These are phyloP conservation scores for Clitocybe nebularis DNA, from an alignment of 1,284 basidiomycete species.

Conservation along the genomic window DNA sequence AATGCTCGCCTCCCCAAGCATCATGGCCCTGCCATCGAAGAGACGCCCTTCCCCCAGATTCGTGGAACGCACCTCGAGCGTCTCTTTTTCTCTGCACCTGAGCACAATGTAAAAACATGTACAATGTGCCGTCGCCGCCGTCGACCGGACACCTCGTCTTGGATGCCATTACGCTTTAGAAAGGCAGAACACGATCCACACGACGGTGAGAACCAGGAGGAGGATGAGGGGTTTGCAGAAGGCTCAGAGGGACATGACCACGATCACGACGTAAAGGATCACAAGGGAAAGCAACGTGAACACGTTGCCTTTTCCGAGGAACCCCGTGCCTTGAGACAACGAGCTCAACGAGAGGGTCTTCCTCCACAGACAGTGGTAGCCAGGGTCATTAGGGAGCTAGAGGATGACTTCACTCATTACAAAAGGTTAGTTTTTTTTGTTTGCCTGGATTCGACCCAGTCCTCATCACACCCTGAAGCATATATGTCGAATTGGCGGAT, in stretches of 20 bases:
- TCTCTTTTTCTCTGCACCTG: constrained; percentile 76
- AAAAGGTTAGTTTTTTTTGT: constrained; percentile 57
- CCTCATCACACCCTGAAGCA: constrained; percentile 41
- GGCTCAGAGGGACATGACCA: constrained; percentile 31
- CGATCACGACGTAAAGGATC: constrained; percentile 6
- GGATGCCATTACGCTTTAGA: constrained; percentile 24
- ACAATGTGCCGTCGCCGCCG: constrained; percentile 54
- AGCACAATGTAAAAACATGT: constrained; percentile 67
- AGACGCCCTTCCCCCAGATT: constrained; percentile 77
- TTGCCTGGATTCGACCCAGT: constrained; percentile 5
- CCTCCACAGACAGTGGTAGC: constrained; percentile 83
- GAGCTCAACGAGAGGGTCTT: constrained; percentile 36
- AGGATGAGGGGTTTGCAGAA: constrained; percentile 49
- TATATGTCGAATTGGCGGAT: constrained; percentile 84
- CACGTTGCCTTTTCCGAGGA: constrained; percentile 22
- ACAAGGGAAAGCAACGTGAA: constrained; percentile 27
- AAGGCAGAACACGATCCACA: constrained; percentile 14
- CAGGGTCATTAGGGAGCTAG: constrained; percentile 77
- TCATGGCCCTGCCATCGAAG: constrained; percentile 17
- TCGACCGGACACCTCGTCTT: constrained; percentile 19
- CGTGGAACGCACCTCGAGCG: constrained; percentile 70
- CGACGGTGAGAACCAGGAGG: constrained; percentile 22
- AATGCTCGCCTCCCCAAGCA: constrained; percentile 28
- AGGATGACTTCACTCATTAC: constrained; percentile 89
- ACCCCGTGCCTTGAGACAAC: constrained; percentile 24